Evolutionary conservation across 768 basidiomycete species (phyloP).

Genomic region (Cytidiella melzeri): DNA sequence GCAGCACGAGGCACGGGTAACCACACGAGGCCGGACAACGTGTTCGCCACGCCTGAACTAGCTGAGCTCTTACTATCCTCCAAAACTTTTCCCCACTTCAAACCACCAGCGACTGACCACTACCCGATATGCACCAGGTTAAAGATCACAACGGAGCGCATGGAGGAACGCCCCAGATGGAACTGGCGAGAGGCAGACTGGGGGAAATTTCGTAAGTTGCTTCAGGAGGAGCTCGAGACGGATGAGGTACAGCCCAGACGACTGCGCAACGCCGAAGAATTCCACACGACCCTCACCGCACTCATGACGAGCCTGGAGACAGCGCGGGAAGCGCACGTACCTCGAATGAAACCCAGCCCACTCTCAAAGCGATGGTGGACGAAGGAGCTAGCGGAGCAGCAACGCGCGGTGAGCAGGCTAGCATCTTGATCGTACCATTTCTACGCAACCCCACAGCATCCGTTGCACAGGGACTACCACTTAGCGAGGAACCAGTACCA

Average conservation of each 20-base stretch:
- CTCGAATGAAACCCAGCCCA: neutral
- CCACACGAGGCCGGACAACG: constrained; percentile 29
- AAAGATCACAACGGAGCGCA: neutral
- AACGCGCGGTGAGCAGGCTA: constrained; percentile 3
- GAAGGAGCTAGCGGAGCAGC: constrained; percentile 1
- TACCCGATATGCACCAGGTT: too few species aligned
- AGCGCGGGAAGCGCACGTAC: constrained; percentile 2
- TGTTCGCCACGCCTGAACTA: constrained; percentile 27
- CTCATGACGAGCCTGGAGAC: neutral
- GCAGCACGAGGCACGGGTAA: too few species aligned
- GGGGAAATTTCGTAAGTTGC: neutral
- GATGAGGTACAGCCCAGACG: neutral
- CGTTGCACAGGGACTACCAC: constrained; percentile 6
- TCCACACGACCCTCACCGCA: neutral
- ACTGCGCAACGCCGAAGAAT: neutral
- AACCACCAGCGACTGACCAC: too few species aligned
- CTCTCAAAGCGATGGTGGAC: too few species aligned
- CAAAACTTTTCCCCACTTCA: constrained; percentile 16
- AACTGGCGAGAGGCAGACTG: constrained; percentile 1
- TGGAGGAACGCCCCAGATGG: neutral
- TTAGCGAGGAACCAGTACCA: constrained; percentile 10
- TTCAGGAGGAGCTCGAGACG: neutral
- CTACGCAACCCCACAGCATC: too few species aligned
- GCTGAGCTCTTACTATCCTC: too few species aligned
- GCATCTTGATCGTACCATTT: neutral